Conservation (phyloP, 2,329 filamentous ascomycete species). For the Fusarium algeriense region DNA sequence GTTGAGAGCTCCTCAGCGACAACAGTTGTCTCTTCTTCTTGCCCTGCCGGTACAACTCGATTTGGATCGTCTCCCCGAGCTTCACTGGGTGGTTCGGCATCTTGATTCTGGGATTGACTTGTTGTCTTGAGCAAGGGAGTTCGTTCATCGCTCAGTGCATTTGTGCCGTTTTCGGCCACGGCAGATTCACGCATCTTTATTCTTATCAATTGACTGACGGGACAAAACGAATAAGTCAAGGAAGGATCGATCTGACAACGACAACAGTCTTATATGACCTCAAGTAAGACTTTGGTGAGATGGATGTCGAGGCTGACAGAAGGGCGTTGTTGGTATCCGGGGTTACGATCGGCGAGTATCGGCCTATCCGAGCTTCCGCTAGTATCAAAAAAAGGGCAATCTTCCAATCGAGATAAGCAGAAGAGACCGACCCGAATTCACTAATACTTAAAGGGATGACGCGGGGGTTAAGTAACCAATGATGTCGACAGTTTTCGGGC, state of each 20-base stretch:
- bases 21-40: constrained; percentile 61
- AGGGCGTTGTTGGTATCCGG: constrained; percentile 1
- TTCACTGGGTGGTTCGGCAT: constrained; percentile 24
- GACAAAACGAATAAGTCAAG: not conserved
- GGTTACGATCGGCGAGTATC: constrained; percentile 12
- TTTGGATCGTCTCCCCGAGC: not conserved
- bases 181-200: constrained; percentile 35
- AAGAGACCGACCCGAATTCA: not conserved
- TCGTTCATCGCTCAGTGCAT: constrained; percentile 38
- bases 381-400: constrained; percentile 2
- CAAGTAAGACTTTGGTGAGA: constrained; percentile 11
- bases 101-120: constrained; percentile 14
- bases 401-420: not conserved
- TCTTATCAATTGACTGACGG: not conserved
- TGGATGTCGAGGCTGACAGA: not conserved
- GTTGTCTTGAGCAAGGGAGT: constrained; percentile 47
- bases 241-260: not conserved
- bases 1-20: constrained; percentile 63
- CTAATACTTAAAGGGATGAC: not conserved
- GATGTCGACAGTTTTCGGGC: not conserved
- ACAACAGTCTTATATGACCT: not conserved
- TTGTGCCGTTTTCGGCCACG: constrained; percentile 26
- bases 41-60: constrained; percentile 25
- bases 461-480: constrained; percentile 22
- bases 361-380: constrained; percentile 14